Evolutionary conservation across 805 yeast genomes (phyloP), one percentile per base, ranked within the genome.

Genomic region (Saccharomyces paradoxus): DNA sequence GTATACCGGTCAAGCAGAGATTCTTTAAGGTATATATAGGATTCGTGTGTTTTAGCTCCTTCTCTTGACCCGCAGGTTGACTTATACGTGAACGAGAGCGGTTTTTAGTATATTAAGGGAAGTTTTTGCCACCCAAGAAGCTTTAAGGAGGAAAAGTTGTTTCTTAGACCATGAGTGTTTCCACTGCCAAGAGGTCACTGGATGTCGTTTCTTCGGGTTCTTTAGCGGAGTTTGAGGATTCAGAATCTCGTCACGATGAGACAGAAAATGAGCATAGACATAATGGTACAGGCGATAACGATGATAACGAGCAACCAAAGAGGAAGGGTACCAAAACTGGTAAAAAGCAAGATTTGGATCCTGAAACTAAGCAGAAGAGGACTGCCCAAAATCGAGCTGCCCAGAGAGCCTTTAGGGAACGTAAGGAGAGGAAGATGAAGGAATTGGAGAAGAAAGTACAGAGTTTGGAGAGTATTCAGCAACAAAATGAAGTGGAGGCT

Each of bases 301-400:
- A 50, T 24, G 21, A 22, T 13, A 49, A 13, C 30, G 46, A 22
- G 4, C 49, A 37, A 10, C 30, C 50, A 50, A 58, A 53, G 41
- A 65, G 63, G 55, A 62, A 59, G 54, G 51, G 54, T 2, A 60
- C 60, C 28, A 84, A 82, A 64, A 87, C 91, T 0, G 95, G 95
- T 2, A 78, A 96, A 55, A 88, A 87, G 73, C 89, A 32, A n/a
- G 50, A 88, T 0, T 74, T 84, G 50, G 78, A 84, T 8, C 77
- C 80, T n/a, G 96, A 89, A 61, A 89, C 91, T 10, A 89, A 86
- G 65, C 82, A 82, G 62, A 91, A 89, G 75, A 78, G 98, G 62
- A 89, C 96, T 13, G 97, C 97, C 2, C 98, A 92, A 72, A 92
- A 92, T 71, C 80, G 99, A 65, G 97, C 97, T 4, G 98, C 98